A percentile compares a stretch with the other conserved stretches of the same genome.
Conservation (phyloP, 805 yeast genomes). For the Ogataea ganodermae region DNA sequence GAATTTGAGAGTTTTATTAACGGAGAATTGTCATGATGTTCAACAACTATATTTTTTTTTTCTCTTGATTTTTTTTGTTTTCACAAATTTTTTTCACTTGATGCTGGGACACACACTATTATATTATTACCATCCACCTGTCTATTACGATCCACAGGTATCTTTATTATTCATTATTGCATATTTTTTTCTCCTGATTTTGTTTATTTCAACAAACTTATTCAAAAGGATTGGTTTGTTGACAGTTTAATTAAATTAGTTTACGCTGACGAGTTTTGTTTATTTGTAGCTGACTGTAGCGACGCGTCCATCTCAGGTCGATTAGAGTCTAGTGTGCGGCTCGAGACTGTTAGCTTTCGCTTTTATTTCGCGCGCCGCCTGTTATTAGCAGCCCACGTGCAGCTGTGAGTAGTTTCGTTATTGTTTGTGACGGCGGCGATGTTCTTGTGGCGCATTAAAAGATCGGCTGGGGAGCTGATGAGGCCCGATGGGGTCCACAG, state of each 20-base stretch:
- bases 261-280: slow-evolving; percentile 2
- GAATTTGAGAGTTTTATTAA: slow-evolving; percentile 35
- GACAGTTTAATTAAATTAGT: neutral
- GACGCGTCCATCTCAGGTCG: neutral
- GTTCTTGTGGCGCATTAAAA: too few species aligned
- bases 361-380: neutral
- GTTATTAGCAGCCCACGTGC: slow-evolving; percentile 1
- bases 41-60: neutral
- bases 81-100: slow-evolving; percentile 1
- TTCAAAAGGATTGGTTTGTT: neutral
- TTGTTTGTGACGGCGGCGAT: too few species aligned
- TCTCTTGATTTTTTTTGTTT: slow-evolving; percentile 1
- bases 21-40: slow-evolving; percentile 24
- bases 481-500: too few species aligned
- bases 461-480: too few species aligned
- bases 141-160: neutral
- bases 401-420: neutral
- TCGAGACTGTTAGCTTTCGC: neutral
- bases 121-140: neutral
- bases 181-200: slow-evolving; percentile 3
- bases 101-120: slow-evolving; percentile 7
- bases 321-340: neutral
- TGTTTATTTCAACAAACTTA: neutral
- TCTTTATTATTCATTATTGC: slow-evolving; percentile 3
- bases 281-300: too few species aligned